Evolutionary conservation across 192 early-diverging fungal species (phyloP).

Genomic region (Gigaspora rosea): DNA sequence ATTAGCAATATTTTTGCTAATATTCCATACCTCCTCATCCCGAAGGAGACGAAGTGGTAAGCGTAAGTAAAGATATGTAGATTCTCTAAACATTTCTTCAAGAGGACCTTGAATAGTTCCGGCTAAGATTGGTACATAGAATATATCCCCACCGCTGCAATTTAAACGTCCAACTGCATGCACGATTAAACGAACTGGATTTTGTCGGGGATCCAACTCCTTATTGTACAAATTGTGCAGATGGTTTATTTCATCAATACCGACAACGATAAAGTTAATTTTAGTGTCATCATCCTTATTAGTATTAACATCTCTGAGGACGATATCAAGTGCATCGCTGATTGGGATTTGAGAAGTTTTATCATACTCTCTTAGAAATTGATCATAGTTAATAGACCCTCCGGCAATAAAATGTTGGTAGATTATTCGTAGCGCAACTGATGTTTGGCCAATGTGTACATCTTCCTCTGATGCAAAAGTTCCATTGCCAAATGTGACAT

Average conservation of each 20-base stretch:
- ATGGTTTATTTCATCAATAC: slow-evolving; percentile 8
- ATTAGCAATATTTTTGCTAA: slow-evolving; percentile 11
- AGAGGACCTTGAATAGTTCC: slow-evolving; percentile 26
- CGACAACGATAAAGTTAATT: neutral
- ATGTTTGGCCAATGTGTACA: neutral
- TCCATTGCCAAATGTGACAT: neutral
- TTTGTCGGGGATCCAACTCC: no score
- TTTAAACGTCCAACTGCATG: neutral
- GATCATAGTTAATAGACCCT: neutral
- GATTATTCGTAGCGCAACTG: neutral
- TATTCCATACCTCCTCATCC: neutral
- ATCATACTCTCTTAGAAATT: neutral
- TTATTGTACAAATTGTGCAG: neutral
- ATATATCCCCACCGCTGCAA: neutral
- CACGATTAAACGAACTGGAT: no score
- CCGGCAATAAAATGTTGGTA: neutral
- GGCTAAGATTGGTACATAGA: neutral
- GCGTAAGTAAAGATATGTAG: neutral
- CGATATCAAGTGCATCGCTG: neutral
- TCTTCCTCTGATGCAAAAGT: neutral
- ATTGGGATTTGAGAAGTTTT: neutral
- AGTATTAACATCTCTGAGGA: neutral
- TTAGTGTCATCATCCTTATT: neutral
- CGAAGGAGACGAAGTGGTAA: slow-evolving; percentile 13
- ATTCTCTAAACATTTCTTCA: neutral